Evolutionary conservation across 1,284 basidiomycete species (phyloP), one percentile per base, ranked within the genome.

Genomic region (Inonotus obliquus): DNA sequence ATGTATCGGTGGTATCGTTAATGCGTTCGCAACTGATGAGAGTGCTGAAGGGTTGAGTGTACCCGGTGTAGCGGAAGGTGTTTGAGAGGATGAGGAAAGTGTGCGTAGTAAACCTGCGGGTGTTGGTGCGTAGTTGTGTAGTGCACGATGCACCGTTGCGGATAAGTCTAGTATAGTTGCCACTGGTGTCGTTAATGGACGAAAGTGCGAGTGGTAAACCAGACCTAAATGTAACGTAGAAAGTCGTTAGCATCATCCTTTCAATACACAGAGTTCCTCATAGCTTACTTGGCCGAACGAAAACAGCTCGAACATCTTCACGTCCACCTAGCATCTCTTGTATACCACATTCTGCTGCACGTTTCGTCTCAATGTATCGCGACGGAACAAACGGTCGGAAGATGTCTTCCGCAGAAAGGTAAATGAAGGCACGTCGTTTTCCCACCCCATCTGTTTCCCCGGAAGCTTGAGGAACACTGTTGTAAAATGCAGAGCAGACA

Each of bases 321-420:
- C 72, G 74, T 32, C 69, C 72, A 25, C 65, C 65, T 62, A 83
- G 72, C 70, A 86, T 77, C 32, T 74, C 67, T 58, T 76, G 76
- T 59, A 98, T 91, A 37, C 77, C 78, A 25, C 76, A 72, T 70
- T 98, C 96, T 17, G 96, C 94, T 70, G 96, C 86, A 21, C 94
- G 85, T 76, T 99, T 98, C 4, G 91, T 90, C 69, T 86, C 79
- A 67, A 97, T 93, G 76, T 98, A 98, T 45, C 90, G 77, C 0
- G 83, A 78, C 25, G 95, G 87, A 37, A 98, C 84, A 66, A 96
- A 70, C 1, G 96, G 96, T 27, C 92, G 83, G 75, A 89, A 94
- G 48, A 96, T 85, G 70, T 98, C 95, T 68, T 96, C 96, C 4
- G 96, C 96, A 37, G 96, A 99, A 64, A 99, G 81, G 75, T 91